Evolutionary conservation across 495 filamentous ascomycete genomes (phyloP), one percentile per base, ranked within the genome.

Genomic region (Hyaloscypha bicolor): DNA sequence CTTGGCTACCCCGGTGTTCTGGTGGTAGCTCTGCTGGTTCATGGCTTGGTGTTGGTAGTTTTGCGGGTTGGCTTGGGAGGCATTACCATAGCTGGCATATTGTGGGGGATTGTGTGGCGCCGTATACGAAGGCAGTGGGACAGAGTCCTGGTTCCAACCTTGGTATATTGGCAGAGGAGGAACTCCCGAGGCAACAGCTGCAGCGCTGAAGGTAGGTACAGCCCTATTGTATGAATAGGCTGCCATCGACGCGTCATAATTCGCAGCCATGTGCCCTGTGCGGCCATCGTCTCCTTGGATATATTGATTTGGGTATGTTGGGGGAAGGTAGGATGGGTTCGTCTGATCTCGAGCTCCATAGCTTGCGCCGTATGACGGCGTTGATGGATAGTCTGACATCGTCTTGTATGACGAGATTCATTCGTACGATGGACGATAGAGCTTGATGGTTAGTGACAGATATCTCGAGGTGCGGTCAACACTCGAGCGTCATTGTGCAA

Each of bases 321-420:
- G 68, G 21, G 56, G 65, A 29, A 67, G 59, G 52, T 71, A 73
- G 33, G 71, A 59, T 57, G 65, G 57, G 51, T 66, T 73, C 4
- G 31, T 61, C 39, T 62, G 71, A 35, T 67, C 64, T 67, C 65
- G 67, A 59, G 53, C 29, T 8, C 65, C 62, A 65, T 71, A 73
- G 63, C 66, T 75, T 19, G 76, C 79, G 60, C 83, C 83, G 73
- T 81, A 87, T 6, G 83, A 74, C 39, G 85, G 82, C 32, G 79
- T 77, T 60, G 79, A 79, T 64, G 84, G 83, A 75, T 88, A 84
- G 67, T 84, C 80, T 48, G 84, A 82, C 87, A 88, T 88, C 64
- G 63, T 77, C 39, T 65, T 22, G 59, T 16, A 12, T 9, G 52
- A 45, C 35, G 64, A 25, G 37, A 60, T 45, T 52, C 35, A 66